These are phyloP conservation scores for Apiospora phragmitis DNA, from an alignment of 2,329 filamentous ascomycete genomes.

Conservation along the genomic window DNA sequence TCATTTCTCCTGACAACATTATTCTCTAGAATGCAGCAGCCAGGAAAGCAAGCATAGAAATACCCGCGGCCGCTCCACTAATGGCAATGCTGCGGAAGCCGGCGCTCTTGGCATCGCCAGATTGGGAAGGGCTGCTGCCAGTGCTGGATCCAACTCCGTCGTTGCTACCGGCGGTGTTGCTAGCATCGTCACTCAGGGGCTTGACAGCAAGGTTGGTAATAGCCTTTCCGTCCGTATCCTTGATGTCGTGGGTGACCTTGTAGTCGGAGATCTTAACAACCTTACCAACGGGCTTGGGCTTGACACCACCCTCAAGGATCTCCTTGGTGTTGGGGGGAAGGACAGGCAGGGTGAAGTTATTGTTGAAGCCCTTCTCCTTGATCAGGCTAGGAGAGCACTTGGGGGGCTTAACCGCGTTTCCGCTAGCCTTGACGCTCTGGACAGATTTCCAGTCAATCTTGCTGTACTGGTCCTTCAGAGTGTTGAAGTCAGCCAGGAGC, in stretches of 20 bases:
- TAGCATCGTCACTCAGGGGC: constrained; percentile 21
- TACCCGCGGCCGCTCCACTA: constrained; percentile 2
- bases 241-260: constrained; percentile 50
- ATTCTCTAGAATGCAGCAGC: constrained; percentile 9
- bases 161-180: constrained; percentile 24
- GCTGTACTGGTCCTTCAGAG: constrained; percentile 73
- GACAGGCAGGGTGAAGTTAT: constrained; percentile 75
- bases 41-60: constrained; percentile 5
- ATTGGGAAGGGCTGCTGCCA: background rate
- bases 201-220: constrained; percentile 49
- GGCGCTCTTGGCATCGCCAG: background rate
- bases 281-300: constrained; percentile 62
- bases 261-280: constrained; percentile 69
- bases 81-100: constrained; percentile 9
- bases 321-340: constrained; percentile 67
- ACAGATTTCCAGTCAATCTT: constrained; percentile 72
- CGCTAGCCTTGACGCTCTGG: constrained; percentile 60
- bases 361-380: constrained; percentile 65
- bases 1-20: background rate
- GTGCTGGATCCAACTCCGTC: background rate
- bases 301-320: constrained; percentile 77
- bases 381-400: constrained; percentile 69
- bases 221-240: constrained; percentile 40
- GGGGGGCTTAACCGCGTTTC: constrained; percentile 53
- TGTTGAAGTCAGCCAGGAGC: constrained; percentile 67